phyloP scores from a whole-genome alignment of 2,329 filamentous ascomycete genomes.

The Seiridium cupressi region DNA sequence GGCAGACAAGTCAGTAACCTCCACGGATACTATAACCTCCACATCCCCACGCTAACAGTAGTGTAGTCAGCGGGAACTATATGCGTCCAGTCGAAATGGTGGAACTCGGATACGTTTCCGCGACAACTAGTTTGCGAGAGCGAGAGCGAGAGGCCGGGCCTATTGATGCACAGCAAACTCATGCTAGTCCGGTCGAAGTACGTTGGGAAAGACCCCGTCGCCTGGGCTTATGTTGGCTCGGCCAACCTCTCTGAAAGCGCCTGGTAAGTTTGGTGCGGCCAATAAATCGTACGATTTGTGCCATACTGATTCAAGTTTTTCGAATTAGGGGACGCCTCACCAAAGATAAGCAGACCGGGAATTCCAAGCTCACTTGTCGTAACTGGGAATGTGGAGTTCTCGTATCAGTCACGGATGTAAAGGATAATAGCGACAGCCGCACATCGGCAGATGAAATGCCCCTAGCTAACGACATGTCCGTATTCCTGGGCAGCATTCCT shows the following conservation, averaged over 20 bases:
- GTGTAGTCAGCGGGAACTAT: conserved; percentile 74
- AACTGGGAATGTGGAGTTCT: conserved; percentile 98
- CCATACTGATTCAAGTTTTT: background rate
- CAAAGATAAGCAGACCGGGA: conserved; percentile 64
- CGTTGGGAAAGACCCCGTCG: conserved; percentile 27
- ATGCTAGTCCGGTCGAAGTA: conserved; percentile 43
- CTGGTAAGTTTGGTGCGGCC: conserved; percentile 60
- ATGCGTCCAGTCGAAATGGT: conserved; percentile 73
- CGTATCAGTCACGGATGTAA: conserved; percentile 49
- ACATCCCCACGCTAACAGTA: conserved; percentile 4
- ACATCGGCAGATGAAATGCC: conserved; percentile 11
- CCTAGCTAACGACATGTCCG: conserved; percentile 10
- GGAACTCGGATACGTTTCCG: conserved; percentile 68
- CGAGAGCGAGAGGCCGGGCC: conserved; percentile 63
- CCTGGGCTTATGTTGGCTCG: conserved; percentile 86
- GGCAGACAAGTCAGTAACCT: conserved; percentile 51
- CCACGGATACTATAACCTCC: background rate
- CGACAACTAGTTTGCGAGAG: conserved; percentile 71
- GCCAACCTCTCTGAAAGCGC: conserved; percentile 92
- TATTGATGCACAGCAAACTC: conserved; percentile 89
- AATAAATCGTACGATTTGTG: background rate
- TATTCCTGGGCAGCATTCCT: conserved; percentile 37
- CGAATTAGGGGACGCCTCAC: conserved; percentile 69
- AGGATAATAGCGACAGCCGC: conserved; percentile 13
- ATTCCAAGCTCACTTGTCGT: conserved; percentile 74